Evolutionary conservation across 257 asterid species (phyloP).

Genomic region (Lavandula angustifolia): DNA sequence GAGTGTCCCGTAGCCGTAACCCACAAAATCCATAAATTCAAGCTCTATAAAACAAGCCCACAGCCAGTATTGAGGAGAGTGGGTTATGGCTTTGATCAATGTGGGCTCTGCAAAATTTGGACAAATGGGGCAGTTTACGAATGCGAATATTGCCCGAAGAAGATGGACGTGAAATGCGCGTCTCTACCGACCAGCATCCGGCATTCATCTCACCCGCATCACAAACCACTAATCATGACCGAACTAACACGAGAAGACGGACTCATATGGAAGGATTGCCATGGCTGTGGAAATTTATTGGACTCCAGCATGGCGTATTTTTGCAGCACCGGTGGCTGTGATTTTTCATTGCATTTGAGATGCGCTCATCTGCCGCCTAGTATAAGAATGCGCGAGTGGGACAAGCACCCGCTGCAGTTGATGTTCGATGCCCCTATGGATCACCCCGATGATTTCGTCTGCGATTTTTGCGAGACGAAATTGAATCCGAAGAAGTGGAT

Average conservation of each 20-base stretch:
- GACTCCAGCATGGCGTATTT: neutral
- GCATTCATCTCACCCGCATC: neutral
- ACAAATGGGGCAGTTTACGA: constrained; percentile 4
- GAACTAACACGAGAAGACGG: neutral
- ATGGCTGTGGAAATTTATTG: neutral
- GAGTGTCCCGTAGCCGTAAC: neutral
- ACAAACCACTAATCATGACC: neutral
- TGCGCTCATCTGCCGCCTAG: neutral
- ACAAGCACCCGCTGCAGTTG: neutral
- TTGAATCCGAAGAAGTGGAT: constrained; percentile 16
- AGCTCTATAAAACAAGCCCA: neutral
- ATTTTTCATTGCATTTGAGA: neutral
- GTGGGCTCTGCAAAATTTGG: neutral
- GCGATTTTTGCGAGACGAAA: neutral
- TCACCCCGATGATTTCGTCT: neutral
- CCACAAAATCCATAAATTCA: neutral
- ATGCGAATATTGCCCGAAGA: neutral
- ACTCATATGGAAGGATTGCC: neutral
- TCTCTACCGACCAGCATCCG: neutral
- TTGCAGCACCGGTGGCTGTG: neutral
- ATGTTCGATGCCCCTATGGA: neutral
- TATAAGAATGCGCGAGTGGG: neutral
- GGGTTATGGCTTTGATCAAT: neutral
- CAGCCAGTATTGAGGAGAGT: neutral
- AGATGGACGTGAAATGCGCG: constrained; percentile 13